These are phyloP conservation scores for Candida broadrunensis DNA, from an alignment of 805 yeast species.

Conservation along the genomic window DNA sequence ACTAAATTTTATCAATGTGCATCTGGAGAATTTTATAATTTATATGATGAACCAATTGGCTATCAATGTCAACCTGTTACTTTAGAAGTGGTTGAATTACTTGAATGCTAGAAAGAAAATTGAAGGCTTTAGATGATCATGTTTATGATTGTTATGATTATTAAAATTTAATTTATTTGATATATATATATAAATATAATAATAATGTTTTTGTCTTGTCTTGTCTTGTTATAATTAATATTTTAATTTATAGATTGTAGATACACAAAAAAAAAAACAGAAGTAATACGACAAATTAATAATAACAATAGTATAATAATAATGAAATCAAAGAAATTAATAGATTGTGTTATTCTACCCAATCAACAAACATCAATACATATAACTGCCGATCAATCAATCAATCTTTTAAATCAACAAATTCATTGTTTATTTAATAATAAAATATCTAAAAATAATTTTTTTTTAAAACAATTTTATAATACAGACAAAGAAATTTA, in stretches of 20 bases:
- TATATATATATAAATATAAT: too few species aligned
- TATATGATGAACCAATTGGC: slow-evolving; percentile 32
- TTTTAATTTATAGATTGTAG: too few species aligned
- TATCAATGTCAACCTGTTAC: slow-evolving; percentile 34
- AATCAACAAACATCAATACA: neutral
- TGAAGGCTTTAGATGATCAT: neutral
- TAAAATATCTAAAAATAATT: neutral
- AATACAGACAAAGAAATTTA: neutral
- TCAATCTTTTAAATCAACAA: neutral
- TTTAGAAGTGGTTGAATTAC: slow-evolving; percentile 34
- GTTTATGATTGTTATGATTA: too few species aligned
- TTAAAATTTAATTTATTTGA: too few species aligned
- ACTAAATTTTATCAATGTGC: slow-evolving; percentile 37
- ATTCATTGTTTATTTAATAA: neutral
- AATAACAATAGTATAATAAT: too few species aligned
- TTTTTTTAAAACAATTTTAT: neutral
- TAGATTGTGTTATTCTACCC: neutral
- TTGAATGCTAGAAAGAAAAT: slow-evolving; percentile 19
- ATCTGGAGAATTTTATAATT: slow-evolving; percentile 37
- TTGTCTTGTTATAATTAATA: too few species aligned
- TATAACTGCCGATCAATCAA: neutral
- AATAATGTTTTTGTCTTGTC: too few species aligned
- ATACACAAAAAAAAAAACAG: too few species aligned
- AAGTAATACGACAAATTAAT: too few species aligned
- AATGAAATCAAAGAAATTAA: neutral